phyloP scores from a whole-genome alignment of 257 asterid genomes.

The Mentha longifolia region DNA sequence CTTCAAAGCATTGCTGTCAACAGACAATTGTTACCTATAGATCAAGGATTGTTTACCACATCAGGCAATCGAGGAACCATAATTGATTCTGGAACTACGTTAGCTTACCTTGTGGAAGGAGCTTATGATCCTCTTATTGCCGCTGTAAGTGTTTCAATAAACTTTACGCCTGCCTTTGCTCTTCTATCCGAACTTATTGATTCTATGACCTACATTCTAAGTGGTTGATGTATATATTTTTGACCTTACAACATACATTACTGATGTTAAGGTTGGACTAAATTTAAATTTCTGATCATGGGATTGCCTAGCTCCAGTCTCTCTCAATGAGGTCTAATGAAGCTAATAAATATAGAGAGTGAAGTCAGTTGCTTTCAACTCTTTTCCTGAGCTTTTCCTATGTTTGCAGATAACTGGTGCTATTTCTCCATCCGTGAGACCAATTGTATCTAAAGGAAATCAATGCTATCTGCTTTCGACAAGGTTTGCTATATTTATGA shows the following conservation, averaged over 20 bases:
- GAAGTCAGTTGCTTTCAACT: slow-evolving; percentile 31
- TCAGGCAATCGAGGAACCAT: slow-evolving; percentile 75
- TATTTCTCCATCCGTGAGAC: slow-evolving; percentile 62
- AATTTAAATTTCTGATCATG: slow-evolving; percentile 1
- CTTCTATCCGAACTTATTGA: slow-evolving; percentile 21
- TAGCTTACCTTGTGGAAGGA: slow-evolving; percentile 80
- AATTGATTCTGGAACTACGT: slow-evolving; percentile 90
- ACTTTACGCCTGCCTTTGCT: slow-evolving; percentile 23
- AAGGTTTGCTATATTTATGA: slow-evolving; percentile 44
- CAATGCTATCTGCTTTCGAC: slow-evolving; percentile 64
- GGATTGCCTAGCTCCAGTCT: slow-evolving; percentile 15
- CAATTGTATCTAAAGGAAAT: slow-evolving; percentile 49
- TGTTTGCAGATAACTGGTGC: slow-evolving; percentile 62
- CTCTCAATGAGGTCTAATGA: slow-evolving; percentile 17
- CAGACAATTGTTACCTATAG: slow-evolving; percentile 75
- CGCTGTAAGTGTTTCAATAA: slow-evolving; percentile 59
- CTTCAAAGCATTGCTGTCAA: slow-evolving; percentile 79
- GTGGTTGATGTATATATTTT: not conserved
- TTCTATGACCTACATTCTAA: not conserved
- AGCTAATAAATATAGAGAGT: slow-evolving; percentile 15
- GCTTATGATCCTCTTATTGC: slow-evolving; percentile 82
- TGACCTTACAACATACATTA: slow-evolving; percentile 2
- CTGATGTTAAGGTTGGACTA: not conserved
- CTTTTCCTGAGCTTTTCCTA: slow-evolving; percentile 21
- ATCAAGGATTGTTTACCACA: slow-evolving; percentile 72